Percentiles rank a stretch among this genome's conserved stretches.
phyloP scores from a whole-genome alignment of 2,329 filamentous ascomycete genomes.

The Macrophomina tecta region DNA sequence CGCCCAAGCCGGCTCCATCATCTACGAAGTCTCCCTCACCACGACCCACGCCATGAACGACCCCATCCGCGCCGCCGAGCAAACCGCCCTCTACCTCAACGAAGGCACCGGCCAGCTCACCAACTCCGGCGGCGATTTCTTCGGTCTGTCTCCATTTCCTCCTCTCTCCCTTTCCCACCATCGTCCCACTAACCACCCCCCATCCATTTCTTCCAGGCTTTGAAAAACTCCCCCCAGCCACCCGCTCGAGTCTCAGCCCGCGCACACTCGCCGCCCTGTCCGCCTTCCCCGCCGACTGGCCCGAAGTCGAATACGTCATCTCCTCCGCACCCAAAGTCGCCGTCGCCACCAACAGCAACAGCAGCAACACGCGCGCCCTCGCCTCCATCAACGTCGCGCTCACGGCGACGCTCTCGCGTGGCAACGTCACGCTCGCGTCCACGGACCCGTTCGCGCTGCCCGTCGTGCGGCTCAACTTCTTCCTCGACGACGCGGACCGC shows the following conservation, averaged over 20 bases:
- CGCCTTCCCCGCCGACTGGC: constrained; percentile 18
- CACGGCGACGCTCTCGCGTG: constrained; percentile 38
- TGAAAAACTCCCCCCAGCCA: background rate
- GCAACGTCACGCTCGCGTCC: constrained; percentile 36
- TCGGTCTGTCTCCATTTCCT: background rate
- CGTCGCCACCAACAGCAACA: constrained; percentile 7
- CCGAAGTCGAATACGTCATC: background rate
- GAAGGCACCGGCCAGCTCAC: background rate
- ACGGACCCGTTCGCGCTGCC: constrained; percentile 34
- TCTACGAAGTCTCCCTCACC: background rate
- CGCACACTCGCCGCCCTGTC: background rate
- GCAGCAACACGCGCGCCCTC: constrained; percentile 33
- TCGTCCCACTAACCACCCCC: background rate
- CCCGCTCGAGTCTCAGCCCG: background rate
- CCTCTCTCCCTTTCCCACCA: background rate
- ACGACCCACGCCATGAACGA: background rate
- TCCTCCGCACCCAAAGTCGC: background rate
- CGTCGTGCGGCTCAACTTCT: constrained; percentile 35
- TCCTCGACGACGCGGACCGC: constrained; percentile 34
- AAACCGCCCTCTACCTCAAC: background rate
- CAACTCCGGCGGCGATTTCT: background rate
- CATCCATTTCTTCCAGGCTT: background rate
- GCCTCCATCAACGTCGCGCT: constrained; percentile 33
- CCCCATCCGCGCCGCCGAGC: background rate
- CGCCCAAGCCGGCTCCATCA: background rate